Conservation (phyloP, 371 early-diverging fungal species). For the Mortierella sp. region DNA sequence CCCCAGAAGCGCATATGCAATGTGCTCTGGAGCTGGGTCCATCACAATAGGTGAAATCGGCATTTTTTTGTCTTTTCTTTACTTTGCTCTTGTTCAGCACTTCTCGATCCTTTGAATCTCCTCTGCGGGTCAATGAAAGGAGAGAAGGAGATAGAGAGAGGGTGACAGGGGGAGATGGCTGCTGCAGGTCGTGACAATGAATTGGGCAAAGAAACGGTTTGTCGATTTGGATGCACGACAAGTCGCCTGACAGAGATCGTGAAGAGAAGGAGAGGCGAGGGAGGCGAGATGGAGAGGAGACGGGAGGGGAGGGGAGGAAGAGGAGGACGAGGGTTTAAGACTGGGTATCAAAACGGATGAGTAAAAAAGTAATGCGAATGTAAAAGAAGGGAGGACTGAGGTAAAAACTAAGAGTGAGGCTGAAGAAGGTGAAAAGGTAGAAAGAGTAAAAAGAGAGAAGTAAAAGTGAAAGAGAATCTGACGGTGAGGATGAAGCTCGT, state of each 20-base stretch:
- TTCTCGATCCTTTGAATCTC: neutral
- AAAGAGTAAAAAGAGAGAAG: neutral
- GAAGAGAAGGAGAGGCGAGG: neutral
- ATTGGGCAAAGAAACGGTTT: neutral
- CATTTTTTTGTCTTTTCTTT: neutral
- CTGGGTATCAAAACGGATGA: neutral
- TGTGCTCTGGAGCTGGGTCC: constrained; percentile 46
- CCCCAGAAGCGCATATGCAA: constrained; percentile 69
- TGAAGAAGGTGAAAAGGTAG: neutral
- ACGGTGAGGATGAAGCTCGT: neutral
- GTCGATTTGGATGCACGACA: constrained; percentile 1
- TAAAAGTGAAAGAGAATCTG: neutral
- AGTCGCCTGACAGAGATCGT: neutral
- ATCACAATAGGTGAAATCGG: constrained; percentile 13
- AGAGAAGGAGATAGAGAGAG: too few species aligned
- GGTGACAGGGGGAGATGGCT: neutral
- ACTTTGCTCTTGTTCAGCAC: neutral
- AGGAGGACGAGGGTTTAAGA: neutral
- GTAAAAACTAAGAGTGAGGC: neutral
- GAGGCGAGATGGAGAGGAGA: neutral
- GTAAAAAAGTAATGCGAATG: neutral
- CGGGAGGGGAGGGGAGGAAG: neutral
- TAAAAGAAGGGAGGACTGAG: neutral
- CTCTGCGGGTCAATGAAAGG: neutral
- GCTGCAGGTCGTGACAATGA: neutral